phyloP scores from a whole-genome alignment of 1,139 yeast species.

The Candida glucosophila region DNA sequence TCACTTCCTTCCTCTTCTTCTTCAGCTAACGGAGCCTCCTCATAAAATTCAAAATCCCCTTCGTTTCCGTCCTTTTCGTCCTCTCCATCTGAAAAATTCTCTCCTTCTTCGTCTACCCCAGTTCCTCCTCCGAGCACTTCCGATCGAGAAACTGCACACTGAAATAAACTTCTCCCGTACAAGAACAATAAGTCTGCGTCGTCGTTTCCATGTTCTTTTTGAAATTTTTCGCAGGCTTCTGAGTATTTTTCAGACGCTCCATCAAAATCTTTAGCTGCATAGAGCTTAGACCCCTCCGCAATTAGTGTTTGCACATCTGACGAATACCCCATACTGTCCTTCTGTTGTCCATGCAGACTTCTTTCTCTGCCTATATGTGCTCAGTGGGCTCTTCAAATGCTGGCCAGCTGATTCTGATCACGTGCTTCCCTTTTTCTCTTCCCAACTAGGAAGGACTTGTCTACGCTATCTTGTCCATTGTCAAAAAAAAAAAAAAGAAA shows the following conservation, averaged over 20 bases:
- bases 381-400: neutral
- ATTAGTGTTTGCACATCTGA: slow-evolving; percentile 36
- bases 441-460: too few relatives aligned
- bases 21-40: slow-evolving; percentile 37
- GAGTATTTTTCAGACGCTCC: slow-evolving; percentile 65
- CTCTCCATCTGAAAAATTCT: too few relatives aligned
- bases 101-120: slow-evolving; percentile 13
- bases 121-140: slow-evolving; percentile 68
- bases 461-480: too few relatives aligned
- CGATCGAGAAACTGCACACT: slow-evolving; percentile 64
- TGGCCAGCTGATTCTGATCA: neutral
- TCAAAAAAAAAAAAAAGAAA: too few relatives aligned
- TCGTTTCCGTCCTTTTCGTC: too few relatives aligned
- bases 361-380: neutral
- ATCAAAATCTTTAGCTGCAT: slow-evolving; percentile 58
- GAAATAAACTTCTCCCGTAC: slow-evolving; percentile 77
- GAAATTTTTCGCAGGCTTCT: slow-evolving; percentile 57
- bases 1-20: slow-evolving; percentile 18
- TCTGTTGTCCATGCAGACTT: too few relatives aligned
- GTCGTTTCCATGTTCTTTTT: slow-evolving; percentile 42
- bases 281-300: slow-evolving; percentile 52
- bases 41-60: slow-evolving; percentile 57
- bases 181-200: slow-evolving; percentile 66
- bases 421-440: too few relatives aligned
- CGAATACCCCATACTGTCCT: slow-evolving; percentile 19